phyloP scores from a whole-genome alignment of 2,329 filamentous ascomycete species.

The Diaporthe batatas region DNA sequence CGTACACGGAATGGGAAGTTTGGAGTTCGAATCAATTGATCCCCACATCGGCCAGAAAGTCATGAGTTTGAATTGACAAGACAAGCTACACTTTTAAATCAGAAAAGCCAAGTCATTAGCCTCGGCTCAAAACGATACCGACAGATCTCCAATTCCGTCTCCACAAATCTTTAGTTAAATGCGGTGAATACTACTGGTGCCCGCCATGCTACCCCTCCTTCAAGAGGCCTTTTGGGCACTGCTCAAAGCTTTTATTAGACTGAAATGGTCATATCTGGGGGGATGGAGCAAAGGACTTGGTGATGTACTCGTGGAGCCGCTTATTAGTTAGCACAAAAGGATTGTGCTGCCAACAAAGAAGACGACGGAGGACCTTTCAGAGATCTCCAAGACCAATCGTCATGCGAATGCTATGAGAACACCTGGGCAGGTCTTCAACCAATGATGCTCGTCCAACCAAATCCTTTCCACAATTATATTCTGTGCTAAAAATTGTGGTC shows the following conservation, averaged over 20 bases:
- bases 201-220: slow-evolving; percentile 4
- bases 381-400: background rate
- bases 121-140: background rate
- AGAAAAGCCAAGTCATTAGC: background rate
- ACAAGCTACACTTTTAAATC: background rate
- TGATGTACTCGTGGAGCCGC: background rate
- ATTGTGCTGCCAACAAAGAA: background rate
- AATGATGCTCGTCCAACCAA: no score
- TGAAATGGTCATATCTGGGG: background rate
- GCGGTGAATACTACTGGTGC: slow-evolving; percentile 1
- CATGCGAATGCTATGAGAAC: no score
- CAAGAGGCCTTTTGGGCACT: background rate
- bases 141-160: background rate
- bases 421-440: no score
- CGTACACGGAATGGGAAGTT: background rate
- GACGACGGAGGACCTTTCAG: background rate
- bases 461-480: no score
- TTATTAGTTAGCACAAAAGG: background rate
- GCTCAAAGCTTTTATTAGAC: background rate
- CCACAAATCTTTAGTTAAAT: background rate
- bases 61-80: background rate
- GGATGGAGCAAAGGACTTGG: background rate
- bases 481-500: no score
- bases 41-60: background rate
- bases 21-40: background rate